Base-by-base conservation (phyloP, 495 filamentous ascomycete species). In the Aspergillus diversus region DNA sequence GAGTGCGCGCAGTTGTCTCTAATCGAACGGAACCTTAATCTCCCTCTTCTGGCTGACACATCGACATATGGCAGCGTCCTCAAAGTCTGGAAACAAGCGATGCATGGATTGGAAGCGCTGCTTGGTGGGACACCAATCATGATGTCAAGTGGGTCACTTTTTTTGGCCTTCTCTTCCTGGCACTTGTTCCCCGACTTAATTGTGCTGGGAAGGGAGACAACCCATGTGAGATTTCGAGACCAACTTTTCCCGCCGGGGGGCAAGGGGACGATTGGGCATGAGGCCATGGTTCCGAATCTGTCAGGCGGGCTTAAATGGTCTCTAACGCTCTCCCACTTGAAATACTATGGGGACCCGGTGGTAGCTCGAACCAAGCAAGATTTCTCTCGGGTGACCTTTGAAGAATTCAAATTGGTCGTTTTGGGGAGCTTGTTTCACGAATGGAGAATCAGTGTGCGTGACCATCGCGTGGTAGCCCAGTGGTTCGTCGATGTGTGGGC, bases 291-390 rank as follows among this genome's bases (percentile, higher is more conserved):
- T 3, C 55, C 55, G 21, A 37, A 37, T n/a, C 55, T 37, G 15
- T 33, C 33, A 4, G 55, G 42, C 2, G 55, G 55, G 11, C 17
- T 57, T 7, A n/a, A 37, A n/a, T 57, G 55, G 55, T 57, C 55
- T 27, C 55, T 57, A 5, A 17, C 55, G 5, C 21, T 57, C 7
- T 33, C 55, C 17, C 55, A 57, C 27, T 17, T 57, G 15, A 33
- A 35, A 9, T 57, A 39, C 55, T 57, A 57, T 43, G 55, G 55
- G 15, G 55, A 57, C 11, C 55, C 55, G 3, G 55, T 57, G n/a
- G 17, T 39, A 6, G 35, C 35, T 6, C 35, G 35, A 12, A 39
- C 6, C 35, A 6, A 39, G 35, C 35, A 12, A 12, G 35, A 39
- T 12, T 39, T 39, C 12, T 6, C 35, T 12, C 35, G 35, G 35